Evolutionary conservation across 116 monocot genomes (phyloP).

Genomic region (Trichopus zeylanicus): DNA sequence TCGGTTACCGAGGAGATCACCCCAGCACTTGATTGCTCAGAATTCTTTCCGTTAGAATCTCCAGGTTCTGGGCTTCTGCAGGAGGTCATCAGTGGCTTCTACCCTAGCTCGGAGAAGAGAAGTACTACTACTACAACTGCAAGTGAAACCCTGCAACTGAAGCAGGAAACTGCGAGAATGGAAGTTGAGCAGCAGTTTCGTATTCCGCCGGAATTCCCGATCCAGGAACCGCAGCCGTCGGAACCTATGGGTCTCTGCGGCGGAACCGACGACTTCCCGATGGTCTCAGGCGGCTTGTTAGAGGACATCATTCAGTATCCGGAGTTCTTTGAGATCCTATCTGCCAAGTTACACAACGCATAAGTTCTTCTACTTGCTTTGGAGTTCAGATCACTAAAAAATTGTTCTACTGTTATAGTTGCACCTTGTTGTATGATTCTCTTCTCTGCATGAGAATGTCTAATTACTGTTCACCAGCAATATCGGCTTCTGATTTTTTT

Average conservation of each 20-base stretch:
- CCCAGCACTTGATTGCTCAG: conserved; percentile 7
- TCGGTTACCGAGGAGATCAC: not conserved
- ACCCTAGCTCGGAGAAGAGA: conserved; percentile 2
- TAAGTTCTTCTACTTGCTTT: not conserved
- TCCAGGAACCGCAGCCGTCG: conserved; percentile 1
- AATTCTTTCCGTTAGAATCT: conserved; percentile 35
- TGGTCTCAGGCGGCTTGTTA: conserved; percentile 54
- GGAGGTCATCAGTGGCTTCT: conserved; percentile 51
- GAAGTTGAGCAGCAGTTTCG: not conserved
- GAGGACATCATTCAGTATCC: conserved; percentile 84
- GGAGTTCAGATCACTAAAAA: not conserved
- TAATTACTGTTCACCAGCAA: not conserved
- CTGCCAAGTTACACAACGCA: conserved; percentile 31
- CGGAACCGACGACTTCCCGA: conserved; percentile 26
- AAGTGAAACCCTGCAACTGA: not conserved
- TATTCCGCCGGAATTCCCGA: not conserved
- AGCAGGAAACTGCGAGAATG: not conserved
- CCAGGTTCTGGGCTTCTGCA: conserved; percentile 71
- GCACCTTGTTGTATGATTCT: too few relatives aligned
- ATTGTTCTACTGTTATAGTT: too few relatives aligned
- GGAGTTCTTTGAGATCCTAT: conserved; percentile 57
- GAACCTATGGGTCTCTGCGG: not conserved
- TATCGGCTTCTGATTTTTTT: too few relatives aligned
- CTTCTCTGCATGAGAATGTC: not conserved
- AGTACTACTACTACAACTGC: not conserved